Percentiles rank a stretch among this genome's conserved stretches.
Conservation (phyloP, 2,329 filamentous ascomycete species). For the Hymenoscyphus fructigenus region DNA sequence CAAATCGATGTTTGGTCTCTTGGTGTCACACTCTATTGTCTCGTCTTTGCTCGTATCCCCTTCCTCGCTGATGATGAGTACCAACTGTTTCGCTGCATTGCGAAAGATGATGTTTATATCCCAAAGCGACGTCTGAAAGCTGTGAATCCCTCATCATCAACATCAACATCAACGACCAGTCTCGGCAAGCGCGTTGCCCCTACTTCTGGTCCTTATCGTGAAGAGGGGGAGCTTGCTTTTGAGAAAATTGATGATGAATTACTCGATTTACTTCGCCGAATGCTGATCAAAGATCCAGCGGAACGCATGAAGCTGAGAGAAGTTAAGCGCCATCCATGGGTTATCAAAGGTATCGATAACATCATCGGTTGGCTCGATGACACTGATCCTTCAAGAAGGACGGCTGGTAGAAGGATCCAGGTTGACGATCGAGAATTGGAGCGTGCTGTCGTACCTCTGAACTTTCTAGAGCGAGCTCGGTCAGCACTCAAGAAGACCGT, state of each 20-base stretch:
- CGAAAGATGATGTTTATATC: conserved; percentile 88
- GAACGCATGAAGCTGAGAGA: conserved; percentile 86
- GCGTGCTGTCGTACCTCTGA: conserved; percentile 84
- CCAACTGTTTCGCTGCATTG: conserved; percentile 87
- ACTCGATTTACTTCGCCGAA: conserved; percentile 71
- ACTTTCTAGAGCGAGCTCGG: conserved; percentile 79
- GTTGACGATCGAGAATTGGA: conserved; percentile 90
- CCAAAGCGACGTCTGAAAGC: conserved; percentile 80
- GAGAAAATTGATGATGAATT: conserved; percentile 82
- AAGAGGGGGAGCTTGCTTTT: conserved; percentile 76
- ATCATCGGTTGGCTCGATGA: conserved; percentile 85
- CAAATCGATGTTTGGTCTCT: conserved; percentile 98
- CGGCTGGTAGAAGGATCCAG: conserved; percentile 81
- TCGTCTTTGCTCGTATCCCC: conserved; percentile 90
- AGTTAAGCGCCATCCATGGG: conserved; percentile 93
- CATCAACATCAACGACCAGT: conserved; percentile 54
- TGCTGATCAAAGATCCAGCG: conserved; percentile 86
- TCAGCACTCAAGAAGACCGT: conserved; percentile 72
- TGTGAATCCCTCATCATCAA: conserved; percentile 54
- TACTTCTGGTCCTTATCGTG: conserved; percentile 64
- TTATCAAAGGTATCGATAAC: conserved; percentile 74
- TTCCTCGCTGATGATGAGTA: conserved; percentile 92
- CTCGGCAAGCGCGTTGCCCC: conserved; percentile 49
- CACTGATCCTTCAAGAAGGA: conserved; percentile 78
- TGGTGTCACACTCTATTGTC: conserved; percentile 91